Percentiles rank a stretch among this genome's conserved stretches.
These are phyloP conservation scores for Globisporangium parvum DNA, from an alignment of 352 stramenopile genomes.

Conservation along the genomic window DNA sequence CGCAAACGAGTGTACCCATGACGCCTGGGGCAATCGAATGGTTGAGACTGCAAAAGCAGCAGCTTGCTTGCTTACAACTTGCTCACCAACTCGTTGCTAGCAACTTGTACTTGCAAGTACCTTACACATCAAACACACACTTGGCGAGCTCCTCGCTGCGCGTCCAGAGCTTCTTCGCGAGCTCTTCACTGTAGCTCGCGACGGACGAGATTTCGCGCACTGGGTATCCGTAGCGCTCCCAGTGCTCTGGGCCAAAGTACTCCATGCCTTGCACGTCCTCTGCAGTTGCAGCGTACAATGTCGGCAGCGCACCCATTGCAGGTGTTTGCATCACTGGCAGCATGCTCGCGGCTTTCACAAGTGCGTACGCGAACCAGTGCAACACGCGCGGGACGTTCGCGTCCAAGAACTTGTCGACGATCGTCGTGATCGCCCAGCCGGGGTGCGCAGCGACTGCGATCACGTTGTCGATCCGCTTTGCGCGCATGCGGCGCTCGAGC, in stretches of 20 bases:
- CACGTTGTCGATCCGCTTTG: slow-evolving; percentile 14
- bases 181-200: slow-evolving; percentile 11
- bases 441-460: slow-evolving; percentile 46
- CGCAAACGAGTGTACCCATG: no score
- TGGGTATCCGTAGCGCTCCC: slow-evolving; percentile 11
- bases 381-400: slow-evolving; percentile 25
- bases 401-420: slow-evolving; percentile 40
- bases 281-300: slow-evolving; percentile 43
- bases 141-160: slow-evolving; percentile 11
- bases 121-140: slow-evolving; percentile 20
- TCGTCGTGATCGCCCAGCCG: slow-evolving; percentile 42
- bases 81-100: no score
- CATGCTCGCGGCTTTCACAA: slow-evolving; percentile 18
- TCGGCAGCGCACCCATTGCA: slow-evolving; percentile 38
- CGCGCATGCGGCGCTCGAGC: slow-evolving; percentile 37
- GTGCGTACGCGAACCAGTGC: slow-evolving; percentile 28
- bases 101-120: background rate
- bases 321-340: slow-evolving; percentile 35
- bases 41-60: no score
- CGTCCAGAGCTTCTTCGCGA: slow-evolving; percentile 12
- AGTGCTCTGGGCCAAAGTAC: background rate
- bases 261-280: slow-evolving; percentile 6
- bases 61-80: slow-evolving; percentile 1
- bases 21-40: no score
- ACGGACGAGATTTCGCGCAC: slow-evolving; percentile 11